Evolutionary conservation across 371 early-diverging fungal species (phyloP).

Genomic region (Mucor irregularis): DNA sequence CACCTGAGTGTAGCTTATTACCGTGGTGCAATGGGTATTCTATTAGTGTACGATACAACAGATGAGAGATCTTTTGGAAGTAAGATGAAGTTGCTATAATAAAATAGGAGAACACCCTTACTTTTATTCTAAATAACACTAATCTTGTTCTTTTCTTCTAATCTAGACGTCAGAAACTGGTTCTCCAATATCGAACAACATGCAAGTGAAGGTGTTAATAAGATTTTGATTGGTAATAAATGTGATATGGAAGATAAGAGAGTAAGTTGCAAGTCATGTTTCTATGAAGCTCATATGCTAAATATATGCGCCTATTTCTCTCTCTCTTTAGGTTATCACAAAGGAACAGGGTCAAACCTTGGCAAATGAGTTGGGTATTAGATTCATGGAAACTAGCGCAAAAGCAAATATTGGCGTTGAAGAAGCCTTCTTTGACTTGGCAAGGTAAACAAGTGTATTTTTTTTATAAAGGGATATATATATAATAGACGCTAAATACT

Average conservation of each 20-base stretch:
- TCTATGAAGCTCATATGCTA: background rate
- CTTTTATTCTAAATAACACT: too few species aligned
- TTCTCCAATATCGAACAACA: conserved; percentile 97
- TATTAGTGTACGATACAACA: conserved; percentile 99
- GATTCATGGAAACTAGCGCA: conserved; percentile 96
- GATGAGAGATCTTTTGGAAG: conserved; percentile 97
- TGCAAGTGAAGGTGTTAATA: conserved; percentile 96
- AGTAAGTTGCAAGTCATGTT: conserved; percentile 28
- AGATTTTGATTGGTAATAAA: conserved; percentile 99
- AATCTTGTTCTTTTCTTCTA: too few species aligned
- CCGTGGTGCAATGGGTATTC: conserved; percentile 99
- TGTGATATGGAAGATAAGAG: conserved; percentile 94
- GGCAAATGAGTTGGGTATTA: conserved; percentile 86
- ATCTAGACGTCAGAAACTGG: conserved; percentile 95
- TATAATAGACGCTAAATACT: too few species aligned
- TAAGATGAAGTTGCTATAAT: conserved; percentile 49
- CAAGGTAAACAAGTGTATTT: conserved; percentile 60
- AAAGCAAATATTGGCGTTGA: conserved; percentile 98
- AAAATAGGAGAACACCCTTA: too few species aligned
- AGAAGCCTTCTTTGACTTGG: conserved; percentile 96
- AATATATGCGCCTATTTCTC: background rate
- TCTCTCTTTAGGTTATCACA: conserved; percentile 55
- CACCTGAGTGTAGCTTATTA: conserved; percentile 76
- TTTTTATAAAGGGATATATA: background rate
- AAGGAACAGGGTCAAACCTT: conserved; percentile 84